Base-by-base conservation (phyloP, 2,329 filamentous ascomycete genomes). In the Trichoderma koningii region DNA sequence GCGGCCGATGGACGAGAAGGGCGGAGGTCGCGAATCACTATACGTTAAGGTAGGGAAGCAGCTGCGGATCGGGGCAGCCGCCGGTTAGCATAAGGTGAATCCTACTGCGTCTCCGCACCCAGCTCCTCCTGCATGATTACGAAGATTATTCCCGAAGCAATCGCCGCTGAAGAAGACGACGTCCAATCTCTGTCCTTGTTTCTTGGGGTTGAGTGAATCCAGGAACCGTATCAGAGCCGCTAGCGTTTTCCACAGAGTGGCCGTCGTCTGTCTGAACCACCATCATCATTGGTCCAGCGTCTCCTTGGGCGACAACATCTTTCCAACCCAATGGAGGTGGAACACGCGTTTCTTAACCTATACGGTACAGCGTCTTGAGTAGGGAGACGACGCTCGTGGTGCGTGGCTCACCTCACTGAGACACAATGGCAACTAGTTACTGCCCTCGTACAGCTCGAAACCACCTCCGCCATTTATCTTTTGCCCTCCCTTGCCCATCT, bases 31-130 rank as follows among this genome's bases (percentile, higher is more conserved):
- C 21, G 34, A 62, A 38, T 21, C 14, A 21, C 21, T 28, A 38
- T 38, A 38, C 28, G 3, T 23, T 23, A 28, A 28, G 28, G 28
- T 9, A 14, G 21, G 23, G 15, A 44, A 41, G 41, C 17, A 50
- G 38, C 26, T 60, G 41, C 34, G n/a, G 56, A 50, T 42, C 56
- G 56, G 56, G 34, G 56, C 45, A 51, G 17, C 47, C 45, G 56
- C 19, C 19, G 55, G 17, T 59, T 34, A 38, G 56, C 56, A 51
- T 48, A 50, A 60, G 23, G 56, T 51, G 41, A 52, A 15, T 3
- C 28, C 28, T 3, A 28, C 48, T 52, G 50, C 50, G 19, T 34
- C 50, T 52, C 17, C 10, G 9, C 0, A 14, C 14, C 34, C 10
- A 14, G 12, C 34, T 38, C 12, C 34, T 10, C 14, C 34, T 38